Conservation (phyloP, 202 grass and related monocot species). For the Musa balbisiana region DNA sequence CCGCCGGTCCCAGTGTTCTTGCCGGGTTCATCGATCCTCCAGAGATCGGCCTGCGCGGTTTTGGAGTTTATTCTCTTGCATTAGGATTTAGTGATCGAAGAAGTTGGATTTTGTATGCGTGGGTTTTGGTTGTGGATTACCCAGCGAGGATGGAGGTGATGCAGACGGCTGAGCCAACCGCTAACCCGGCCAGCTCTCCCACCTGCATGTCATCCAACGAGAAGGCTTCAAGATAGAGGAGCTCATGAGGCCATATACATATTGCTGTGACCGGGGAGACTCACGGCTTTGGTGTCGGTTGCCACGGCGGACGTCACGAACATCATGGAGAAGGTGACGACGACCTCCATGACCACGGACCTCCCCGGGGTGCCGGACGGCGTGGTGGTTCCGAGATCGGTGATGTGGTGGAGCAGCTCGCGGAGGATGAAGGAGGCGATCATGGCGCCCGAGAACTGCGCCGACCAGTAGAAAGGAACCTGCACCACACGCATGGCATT, state of each 20-base stretch:
- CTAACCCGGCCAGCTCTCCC: conserved; percentile 89
- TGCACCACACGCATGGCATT: conserved; percentile 15
- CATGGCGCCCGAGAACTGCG: conserved; percentile 81
- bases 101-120: too few relatives aligned
- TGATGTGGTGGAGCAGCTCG: conserved; percentile 66
- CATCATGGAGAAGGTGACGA: conserved; percentile 99
- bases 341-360: conserved; percentile 56
- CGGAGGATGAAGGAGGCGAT: conserved; percentile 74
- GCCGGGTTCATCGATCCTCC: conserved; percentile 99
- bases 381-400: conserved; percentile 42
- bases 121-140: conserved; percentile 28
- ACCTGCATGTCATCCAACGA: conserved; percentile 37
- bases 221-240: too few relatives aligned
- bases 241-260: too few relatives aligned
- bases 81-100: too few relatives aligned
- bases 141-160: conserved; percentile 95
- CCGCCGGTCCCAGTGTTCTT: conserved; percentile 78
- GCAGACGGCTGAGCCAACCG: conserved; percentile 88
- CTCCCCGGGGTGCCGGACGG: conserved; percentile 59
- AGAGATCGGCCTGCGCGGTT: conserved; percentile 63
- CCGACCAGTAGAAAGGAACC: conserved; percentile 96
- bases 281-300: conserved; percentile 80
- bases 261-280: background rate
- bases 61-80: too few relatives aligned
- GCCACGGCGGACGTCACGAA: conserved; percentile 90